Percentiles rank a stretch among this genome's conserved stretches.
These are phyloP conservation scores for Fraxinus anomala DNA, from an alignment of 257 asterid genomes.

Conservation along the genomic window DNA sequence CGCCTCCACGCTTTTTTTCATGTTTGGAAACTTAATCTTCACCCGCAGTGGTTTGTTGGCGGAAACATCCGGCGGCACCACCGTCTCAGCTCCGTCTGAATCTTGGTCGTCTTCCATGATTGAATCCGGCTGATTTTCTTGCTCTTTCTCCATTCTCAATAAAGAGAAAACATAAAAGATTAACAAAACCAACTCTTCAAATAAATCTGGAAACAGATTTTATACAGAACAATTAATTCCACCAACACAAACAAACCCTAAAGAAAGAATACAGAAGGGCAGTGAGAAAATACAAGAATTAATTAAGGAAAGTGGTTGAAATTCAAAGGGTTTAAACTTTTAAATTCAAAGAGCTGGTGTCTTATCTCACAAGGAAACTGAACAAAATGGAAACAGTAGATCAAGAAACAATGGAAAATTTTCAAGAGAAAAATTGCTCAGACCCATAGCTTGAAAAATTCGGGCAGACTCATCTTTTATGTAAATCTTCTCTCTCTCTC, in stretches of 20 bases:
- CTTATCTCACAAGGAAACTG: constrained; percentile 19
- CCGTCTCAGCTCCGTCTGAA: not conserved
- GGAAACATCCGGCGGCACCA: not conserved
- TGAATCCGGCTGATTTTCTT: not conserved
- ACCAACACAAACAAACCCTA: constrained; percentile 28
- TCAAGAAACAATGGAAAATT: not conserved
- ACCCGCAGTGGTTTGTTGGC: not conserved
- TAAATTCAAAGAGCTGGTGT: constrained; percentile 3
- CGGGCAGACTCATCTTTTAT: not conserved
- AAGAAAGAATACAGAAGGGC: constrained; percentile 33
- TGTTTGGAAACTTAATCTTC: constrained; percentile 19
- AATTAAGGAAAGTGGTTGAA: constrained; percentile 29
- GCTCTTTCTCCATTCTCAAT: not conserved
- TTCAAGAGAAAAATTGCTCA: not conserved
- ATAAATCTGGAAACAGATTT: constrained; percentile 3
- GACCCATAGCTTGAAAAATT: not conserved
- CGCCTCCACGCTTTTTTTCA: not conserved
- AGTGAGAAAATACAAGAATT: constrained; percentile 13
- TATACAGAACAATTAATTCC: not conserved
- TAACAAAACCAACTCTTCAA: not conserved
- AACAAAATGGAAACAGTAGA: constrained; percentile 20
- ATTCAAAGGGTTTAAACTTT: not conserved
- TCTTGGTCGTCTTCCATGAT: not conserved
- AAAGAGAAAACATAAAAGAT: not conserved
- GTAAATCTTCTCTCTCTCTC: not conserved